A percentile compares a stretch with the other conserved stretches of the same genome.
Evolutionary conservation across 768 basidiomycete genomes (phyloP).

Genomic region (Candolleomyces aberdarensis): DNA sequence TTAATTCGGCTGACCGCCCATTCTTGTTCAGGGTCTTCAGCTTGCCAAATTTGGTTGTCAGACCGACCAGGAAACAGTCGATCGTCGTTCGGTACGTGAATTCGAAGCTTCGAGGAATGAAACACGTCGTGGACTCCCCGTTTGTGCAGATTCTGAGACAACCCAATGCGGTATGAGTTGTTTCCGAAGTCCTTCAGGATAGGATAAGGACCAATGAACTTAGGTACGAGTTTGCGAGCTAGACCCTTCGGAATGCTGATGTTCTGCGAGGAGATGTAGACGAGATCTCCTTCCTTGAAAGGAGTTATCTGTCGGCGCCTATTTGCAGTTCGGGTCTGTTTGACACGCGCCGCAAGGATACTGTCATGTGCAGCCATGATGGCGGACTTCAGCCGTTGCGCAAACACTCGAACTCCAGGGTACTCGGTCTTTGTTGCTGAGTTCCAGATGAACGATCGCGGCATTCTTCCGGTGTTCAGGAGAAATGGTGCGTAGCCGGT

Average conservation of each 20-base stretch:
- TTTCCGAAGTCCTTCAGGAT: background rate
- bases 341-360: constrained; percentile 23
- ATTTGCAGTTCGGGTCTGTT: constrained; percentile 24
- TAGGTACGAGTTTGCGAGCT: constrained; percentile 11
- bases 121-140: constrained; percentile 28
- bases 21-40: constrained; percentile 10
- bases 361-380: constrained; percentile 26
- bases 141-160: constrained; percentile 12
- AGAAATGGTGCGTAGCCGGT: constrained; percentile 15
- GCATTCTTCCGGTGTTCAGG: constrained; percentile 12
- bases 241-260: constrained; percentile 7
- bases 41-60: constrained; percentile 14
- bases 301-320: constrained; percentile 7
- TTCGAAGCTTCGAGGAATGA: constrained; percentile 27
- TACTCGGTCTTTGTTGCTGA: constrained; percentile 1
- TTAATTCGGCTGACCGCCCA: constrained; percentile 17
- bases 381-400: constrained; percentile 12
- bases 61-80: constrained; percentile 24
- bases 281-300: constrained; percentile 8
- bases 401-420: constrained; percentile 7
- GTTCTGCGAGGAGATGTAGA: constrained; percentile 15
- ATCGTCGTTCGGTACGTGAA: constrained; percentile 27
- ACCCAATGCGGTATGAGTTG: background rate
- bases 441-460: constrained; percentile 10
- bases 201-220: constrained; percentile 11